These are phyloP conservation scores for Phytopythium litorale DNA, from an alignment of 352 stramenopile species.

Conservation along the genomic window DNA sequence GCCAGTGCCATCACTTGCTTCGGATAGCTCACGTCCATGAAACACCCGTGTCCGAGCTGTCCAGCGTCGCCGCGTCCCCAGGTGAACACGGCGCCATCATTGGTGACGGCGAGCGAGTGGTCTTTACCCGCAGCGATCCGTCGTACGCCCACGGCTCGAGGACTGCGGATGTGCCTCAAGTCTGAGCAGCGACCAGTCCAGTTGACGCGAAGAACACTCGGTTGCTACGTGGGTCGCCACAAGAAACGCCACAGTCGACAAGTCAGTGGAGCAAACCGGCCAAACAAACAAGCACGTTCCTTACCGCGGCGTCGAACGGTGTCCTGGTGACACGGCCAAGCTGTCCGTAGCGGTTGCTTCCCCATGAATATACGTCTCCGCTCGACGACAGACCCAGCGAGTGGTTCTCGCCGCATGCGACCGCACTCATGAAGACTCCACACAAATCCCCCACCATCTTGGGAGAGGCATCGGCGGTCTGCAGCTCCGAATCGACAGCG, in stretches of 20 bases:
- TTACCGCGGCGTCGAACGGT: constrained; percentile 38
- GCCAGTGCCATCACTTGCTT: constrained; percentile 60
- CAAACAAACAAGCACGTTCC: constrained; percentile 1
- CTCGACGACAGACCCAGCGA: constrained; percentile 60
- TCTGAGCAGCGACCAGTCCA: constrained; percentile 44
- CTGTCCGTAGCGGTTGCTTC: constrained; percentile 63
- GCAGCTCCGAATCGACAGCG: constrained; percentile 12
- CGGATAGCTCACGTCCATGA: constrained; percentile 53
- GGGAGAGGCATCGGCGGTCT: constrained; percentile 23
- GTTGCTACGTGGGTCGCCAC: constrained; percentile 27
- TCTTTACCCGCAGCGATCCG: constrained; percentile 60
- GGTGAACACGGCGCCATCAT: constrained; percentile 52
- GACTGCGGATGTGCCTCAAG: constrained; percentile 13
- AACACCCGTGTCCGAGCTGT: constrained; percentile 60
- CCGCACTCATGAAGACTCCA: constrained; percentile 50
- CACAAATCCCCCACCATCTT: constrained; percentile 40
- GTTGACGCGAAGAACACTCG: constrained; percentile 24
- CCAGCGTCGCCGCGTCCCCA: constrained; percentile 66
- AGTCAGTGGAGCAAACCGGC: background rate
- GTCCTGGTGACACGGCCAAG: constrained; percentile 40
- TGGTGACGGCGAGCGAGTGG: constrained; percentile 60
- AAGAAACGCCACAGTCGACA: background rate
- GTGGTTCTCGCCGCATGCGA: constrained; percentile 73
- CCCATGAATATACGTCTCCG: constrained; percentile 66
- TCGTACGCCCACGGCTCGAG: constrained; percentile 29